Evolutionary conservation across 176 grass and related monocot species (phyloP).

Genomic region (Zea mays): DNA sequence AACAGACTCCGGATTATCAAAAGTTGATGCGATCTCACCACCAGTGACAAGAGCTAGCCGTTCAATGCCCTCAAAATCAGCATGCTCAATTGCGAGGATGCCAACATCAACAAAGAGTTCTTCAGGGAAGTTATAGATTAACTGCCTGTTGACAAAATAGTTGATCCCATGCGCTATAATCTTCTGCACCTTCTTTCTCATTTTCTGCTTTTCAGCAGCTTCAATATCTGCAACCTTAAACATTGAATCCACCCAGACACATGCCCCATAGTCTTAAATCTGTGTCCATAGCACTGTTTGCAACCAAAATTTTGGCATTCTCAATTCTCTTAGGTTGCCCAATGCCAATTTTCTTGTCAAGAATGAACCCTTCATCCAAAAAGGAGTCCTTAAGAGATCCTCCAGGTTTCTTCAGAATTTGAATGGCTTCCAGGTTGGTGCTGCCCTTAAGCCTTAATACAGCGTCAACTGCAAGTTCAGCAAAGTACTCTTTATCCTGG

Average conservation of each 20-base stretch:
- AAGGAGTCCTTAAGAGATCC: constrained; percentile 96
- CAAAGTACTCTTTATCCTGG: constrained; percentile 97
- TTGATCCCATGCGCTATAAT: constrained; percentile 89
- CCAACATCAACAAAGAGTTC: constrained; percentile 95
- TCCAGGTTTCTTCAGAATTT: constrained; percentile 99
- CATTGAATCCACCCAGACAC: constrained; percentile 92
- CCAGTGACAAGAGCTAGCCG: constrained; percentile 85
- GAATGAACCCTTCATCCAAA: constrained; percentile 97
- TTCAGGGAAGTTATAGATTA: constrained; percentile 97
- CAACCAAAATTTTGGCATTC: constrained; percentile 94
- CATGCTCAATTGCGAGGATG: constrained; percentile 89
- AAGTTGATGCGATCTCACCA: constrained; percentile 94
- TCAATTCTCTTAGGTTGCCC: constrained; percentile 92
- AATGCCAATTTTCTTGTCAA: constrained; percentile 99
- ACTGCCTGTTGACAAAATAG: constrained; percentile 86
- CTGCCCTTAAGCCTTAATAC: constrained; percentile 98
- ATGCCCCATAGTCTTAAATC: constrained; percentile 98
- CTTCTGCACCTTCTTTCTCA: constrained; percentile 93
- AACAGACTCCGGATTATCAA: constrained; percentile 92
- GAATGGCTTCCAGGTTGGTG: constrained; percentile 89
- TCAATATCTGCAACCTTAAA: constrained; percentile 89
- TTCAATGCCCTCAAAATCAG: constrained; percentile 96
- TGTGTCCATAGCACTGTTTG: constrained; percentile 97
- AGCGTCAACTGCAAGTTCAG: constrained; percentile 92
- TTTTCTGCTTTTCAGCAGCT: constrained; percentile 93